Evolutionary conservation across 73 alveolate species (phyloP).

Genomic region (Blepharisma stoltei): DNA sequence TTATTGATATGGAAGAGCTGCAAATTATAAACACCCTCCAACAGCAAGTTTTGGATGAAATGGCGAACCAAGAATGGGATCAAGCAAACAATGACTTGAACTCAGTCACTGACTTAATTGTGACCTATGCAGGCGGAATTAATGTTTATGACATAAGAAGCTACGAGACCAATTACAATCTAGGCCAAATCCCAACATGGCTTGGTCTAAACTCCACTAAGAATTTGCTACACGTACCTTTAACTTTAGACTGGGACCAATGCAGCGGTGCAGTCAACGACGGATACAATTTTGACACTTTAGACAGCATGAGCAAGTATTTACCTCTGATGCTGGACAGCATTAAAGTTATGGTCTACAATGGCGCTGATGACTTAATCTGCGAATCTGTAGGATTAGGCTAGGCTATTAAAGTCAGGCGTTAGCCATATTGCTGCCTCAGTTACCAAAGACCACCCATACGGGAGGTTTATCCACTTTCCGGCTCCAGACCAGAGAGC

Average conservation of each 20-base stretch:
- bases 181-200: conserved; percentile 34
- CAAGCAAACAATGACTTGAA: background rate
- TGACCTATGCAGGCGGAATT: conserved; percentile 35
- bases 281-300: conserved; percentile 49
- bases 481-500: too few relatives aligned
- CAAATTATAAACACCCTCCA: conserved; percentile 9
- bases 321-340: conserved; percentile 34
- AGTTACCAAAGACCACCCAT: too few relatives aligned
- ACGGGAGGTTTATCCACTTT: too few relatives aligned
- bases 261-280: conserved; percentile 55
- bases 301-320: conserved; percentile 40
- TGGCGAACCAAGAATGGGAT: background rate
- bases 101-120: background rate
- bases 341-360: conserved; percentile 47
- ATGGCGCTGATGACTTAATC: conserved; percentile 59
- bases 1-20: conserved; percentile 24
- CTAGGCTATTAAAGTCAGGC: too few relatives aligned
- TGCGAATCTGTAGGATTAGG: conserved; percentile 59
- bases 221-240: conserved; percentile 48
- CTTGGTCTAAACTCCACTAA: conserved; percentile 33
- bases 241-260: conserved; percentile 44
- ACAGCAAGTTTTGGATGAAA: background rate
- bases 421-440: too few relatives aligned
- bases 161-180: conserved; percentile 40
- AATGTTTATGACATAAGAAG: conserved; percentile 57